Conservation (phyloP, 2,329 filamentous ascomycete genomes). For the Exserohilum turcica region DNA sequence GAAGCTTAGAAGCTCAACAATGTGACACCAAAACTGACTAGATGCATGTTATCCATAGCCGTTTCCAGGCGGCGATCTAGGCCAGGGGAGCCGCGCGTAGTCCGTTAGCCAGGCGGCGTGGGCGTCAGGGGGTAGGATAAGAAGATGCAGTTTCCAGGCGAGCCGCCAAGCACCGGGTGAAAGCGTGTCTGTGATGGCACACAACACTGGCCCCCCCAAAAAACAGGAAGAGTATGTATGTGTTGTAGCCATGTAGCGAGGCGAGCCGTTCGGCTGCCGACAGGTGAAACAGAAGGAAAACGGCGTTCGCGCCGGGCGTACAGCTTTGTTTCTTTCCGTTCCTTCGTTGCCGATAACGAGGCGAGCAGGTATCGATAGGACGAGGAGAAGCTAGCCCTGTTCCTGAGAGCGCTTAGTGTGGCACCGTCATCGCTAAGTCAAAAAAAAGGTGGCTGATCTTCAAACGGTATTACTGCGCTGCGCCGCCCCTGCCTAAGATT, state of each 20-base stretch:
- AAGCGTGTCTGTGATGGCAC: slow-evolving; percentile 2
- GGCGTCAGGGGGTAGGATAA: slow-evolving; percentile 25
- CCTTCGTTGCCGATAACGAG: background rate
- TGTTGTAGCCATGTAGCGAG: background rate
- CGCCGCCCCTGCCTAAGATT: slow-evolving; percentile 37
- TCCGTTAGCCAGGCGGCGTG: slow-evolving; percentile 11
- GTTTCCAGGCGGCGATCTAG: slow-evolving; percentile 21
- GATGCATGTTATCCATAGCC: slow-evolving; percentile 19
- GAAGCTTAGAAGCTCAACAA: slow-evolving; percentile 14
- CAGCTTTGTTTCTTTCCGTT: slow-evolving; percentile 16
- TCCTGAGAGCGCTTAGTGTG: slow-evolving; percentile 30
- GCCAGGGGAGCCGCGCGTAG: slow-evolving; percentile 30
- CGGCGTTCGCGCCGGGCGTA: slow-evolving; percentile 1
- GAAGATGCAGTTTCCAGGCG: slow-evolving; percentile 4
- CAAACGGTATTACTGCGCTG: slow-evolving; percentile 30
- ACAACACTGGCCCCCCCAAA: too few species aligned
- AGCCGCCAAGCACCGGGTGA: background rate
- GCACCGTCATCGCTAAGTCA: slow-evolving; percentile 20
- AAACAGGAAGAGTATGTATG: background rate
- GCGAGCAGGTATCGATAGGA: slow-evolving; percentile 24
- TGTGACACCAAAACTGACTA: slow-evolving; percentile 16
- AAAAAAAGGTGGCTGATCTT: slow-evolving; percentile 44
- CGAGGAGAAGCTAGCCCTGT: slow-evolving; percentile 14
- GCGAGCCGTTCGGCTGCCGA: background rate
- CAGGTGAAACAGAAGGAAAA: slow-evolving; percentile 10